These are phyloP conservation scores for Auriculariales sp. DNA, from an alignment of 768 basidiomycete species.

Conservation along the genomic window DNA sequence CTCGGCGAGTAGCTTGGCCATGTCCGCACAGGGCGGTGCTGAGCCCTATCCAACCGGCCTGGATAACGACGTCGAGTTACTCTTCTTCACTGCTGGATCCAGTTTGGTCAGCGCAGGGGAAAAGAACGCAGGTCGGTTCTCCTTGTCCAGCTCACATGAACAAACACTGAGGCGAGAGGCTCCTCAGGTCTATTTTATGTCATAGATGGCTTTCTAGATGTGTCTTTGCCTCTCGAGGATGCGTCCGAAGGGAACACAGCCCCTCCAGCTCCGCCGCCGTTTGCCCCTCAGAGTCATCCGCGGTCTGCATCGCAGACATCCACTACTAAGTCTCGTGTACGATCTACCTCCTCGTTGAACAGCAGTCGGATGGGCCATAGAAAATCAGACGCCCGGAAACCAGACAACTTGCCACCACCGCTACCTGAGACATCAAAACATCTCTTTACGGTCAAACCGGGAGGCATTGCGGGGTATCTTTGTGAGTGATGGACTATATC, in stretches of 20 bases:
- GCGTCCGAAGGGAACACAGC: constrained; percentile 3
- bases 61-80: constrained; percentile 92
- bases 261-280: too few relatives aligned
- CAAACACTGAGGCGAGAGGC: not conserved
- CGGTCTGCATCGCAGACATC: too few relatives aligned
- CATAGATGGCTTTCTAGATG: constrained; percentile 92
- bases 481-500: constrained; percentile 27
- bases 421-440: constrained; percentile 41
- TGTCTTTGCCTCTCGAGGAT: constrained; percentile 49
- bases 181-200: constrained; percentile 72
- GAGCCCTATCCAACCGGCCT: constrained; percentile 64
- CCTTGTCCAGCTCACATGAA: not conserved
- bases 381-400: too few relatives aligned
- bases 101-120: constrained; percentile 83
- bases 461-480: constrained; percentile 94
- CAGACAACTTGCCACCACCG: too few relatives aligned
- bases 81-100: constrained; percentile 81
- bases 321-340: too few relatives aligned
- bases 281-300: too few relatives aligned
- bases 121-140: constrained; percentile 52
- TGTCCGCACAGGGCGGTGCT: constrained; percentile 12
- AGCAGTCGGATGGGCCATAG: too few relatives aligned
- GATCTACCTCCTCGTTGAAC: too few relatives aligned
- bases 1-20: constrained; percentile 4
- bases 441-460: constrained; percentile 90